Evolutionary conservation across 176 grass and related monocot genomes (phyloP).

Genomic region (Thinopyrum elongatum): DNA sequence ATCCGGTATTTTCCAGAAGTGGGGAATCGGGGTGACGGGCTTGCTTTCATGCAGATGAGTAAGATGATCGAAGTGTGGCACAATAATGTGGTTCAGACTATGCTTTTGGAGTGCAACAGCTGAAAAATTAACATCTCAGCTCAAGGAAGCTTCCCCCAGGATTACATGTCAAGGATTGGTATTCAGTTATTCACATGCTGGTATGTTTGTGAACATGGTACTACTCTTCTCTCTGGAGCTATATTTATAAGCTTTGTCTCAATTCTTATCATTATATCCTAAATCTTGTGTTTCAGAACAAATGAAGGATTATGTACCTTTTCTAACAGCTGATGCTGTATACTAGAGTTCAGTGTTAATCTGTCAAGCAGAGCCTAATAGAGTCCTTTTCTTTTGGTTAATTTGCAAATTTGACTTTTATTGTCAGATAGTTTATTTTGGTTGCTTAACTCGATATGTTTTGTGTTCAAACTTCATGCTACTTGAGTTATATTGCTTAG

Average conservation of each 20-base stretch:
- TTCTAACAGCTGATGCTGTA: not conserved
- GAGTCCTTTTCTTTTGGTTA: not conserved
- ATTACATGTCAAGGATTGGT: slow-evolving; percentile 86
- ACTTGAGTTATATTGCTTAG: too few relatives aligned
- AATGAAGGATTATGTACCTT: not conserved
- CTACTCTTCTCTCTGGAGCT: slow-evolving; percentile 27
- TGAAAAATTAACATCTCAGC: slow-evolving; percentile 52
- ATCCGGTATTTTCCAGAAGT: slow-evolving; percentile 72
- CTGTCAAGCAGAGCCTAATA: not conserved
- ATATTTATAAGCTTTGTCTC: slow-evolving; percentile 8
- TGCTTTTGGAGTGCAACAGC: slow-evolving; percentile 84
- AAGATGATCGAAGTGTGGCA: slow-evolving; percentile 69
- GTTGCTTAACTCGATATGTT: too few relatives aligned
- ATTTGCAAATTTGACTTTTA: not conserved
- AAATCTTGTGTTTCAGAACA: not conserved
- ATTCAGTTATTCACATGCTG: slow-evolving; percentile 65
- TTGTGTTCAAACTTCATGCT: too few relatives aligned
- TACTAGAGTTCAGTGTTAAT: slow-evolving; percentile 3
- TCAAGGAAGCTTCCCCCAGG: slow-evolving; percentile 38
- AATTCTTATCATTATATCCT: not conserved
- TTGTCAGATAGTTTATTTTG: too few relatives aligned
- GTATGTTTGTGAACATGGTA: slow-evolving; percentile 61
- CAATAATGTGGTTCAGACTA: slow-evolving; percentile 78
- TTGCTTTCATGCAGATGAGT: slow-evolving; percentile 72
- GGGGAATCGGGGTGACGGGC: slow-evolving; percentile 45